Base-by-base conservation (phyloP, 176 grass and related monocot genomes). In the Oryza glaberrima region DNA sequence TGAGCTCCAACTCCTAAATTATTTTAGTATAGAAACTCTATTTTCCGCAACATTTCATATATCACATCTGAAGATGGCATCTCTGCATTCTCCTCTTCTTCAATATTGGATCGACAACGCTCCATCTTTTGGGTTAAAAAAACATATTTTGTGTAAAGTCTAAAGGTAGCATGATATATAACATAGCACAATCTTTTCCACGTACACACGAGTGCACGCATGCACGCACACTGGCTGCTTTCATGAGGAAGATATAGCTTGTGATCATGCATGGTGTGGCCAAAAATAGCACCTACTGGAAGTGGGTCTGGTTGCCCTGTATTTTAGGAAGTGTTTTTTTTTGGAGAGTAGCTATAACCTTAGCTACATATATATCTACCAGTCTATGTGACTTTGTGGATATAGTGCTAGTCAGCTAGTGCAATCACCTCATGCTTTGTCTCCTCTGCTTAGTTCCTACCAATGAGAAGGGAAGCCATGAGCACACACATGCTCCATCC, bases 151-250 rank as follows among this genome's bases (percentile, higher is more conserved):
- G 23, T 51, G n/a, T 41, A 76, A 81, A 70, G 64, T 89, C 71
- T 65, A 89, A 85, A 81, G 82, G 17, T 16, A 35, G 30, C 77
- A 89, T 81, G 65, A 81, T 63, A 6, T 58, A 9, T 58, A 58
- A 54, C 20, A 22, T 77, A 49, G 30, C 66, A 75, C 48, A 16
- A 19, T 51, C 70, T 17, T 85, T 80, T 81, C 63, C 65, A 81
- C 3, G 56, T 75, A 85, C 51, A 14, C 76, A 81, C 22, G 75
- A 79, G 86, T 19, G 81, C 68, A 54, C 58, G 11, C 44, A 79
- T 12, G 17, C 70, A 23, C 58, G 19, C 54, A 58, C 19, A 15
- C 19, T n/a, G n/a, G 56, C 19, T 89, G 56, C 56, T 89, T 84
- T 60, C 64, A 63, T 26, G 80, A 78, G 43, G 43, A 58, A 47